Conservation (phyloP, 2,329 filamentous ascomycete species). For the Trichoderma citrinoviride region DNA sequence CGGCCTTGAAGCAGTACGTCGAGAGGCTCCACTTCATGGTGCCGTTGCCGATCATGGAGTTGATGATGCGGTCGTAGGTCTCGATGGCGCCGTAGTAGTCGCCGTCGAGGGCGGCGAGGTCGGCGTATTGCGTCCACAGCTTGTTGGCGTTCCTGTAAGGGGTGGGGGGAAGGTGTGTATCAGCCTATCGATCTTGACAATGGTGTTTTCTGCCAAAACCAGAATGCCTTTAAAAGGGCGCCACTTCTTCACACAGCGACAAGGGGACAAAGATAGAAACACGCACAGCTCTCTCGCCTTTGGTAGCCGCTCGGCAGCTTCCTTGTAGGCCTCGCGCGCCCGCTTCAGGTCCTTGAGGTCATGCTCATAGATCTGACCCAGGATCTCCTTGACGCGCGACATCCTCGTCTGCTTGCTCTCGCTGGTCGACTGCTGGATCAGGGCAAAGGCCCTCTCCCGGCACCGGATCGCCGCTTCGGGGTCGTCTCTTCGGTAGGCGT, state of each 20-base stretch:
- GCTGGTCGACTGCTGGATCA: slow-evolving; percentile 77
- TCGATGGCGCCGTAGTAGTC: slow-evolving; percentile 84
- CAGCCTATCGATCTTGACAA: not conserved
- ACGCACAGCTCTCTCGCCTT: slow-evolving; percentile 18
- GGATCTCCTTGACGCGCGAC: slow-evolving; percentile 83
- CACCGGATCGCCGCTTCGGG: slow-evolving; percentile 80
- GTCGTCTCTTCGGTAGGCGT: slow-evolving; percentile 84
- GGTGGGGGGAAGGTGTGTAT: not conserved
- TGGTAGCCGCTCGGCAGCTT: slow-evolving; percentile 77
- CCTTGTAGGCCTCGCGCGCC: slow-evolving; percentile 80
- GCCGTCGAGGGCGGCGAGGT: slow-evolving; percentile 74
- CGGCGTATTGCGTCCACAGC: slow-evolving; percentile 86
- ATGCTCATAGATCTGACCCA: slow-evolving; percentile 81
- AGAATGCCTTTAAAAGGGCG: too few species aligned
- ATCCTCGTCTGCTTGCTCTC: slow-evolving; percentile 91
- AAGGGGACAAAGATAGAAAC: not conserved
- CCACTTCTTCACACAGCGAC: not conserved
- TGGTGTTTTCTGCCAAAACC: too few species aligned
- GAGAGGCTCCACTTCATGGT: slow-evolving; percentile 93
- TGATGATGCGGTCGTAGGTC: slow-evolving; percentile 80
- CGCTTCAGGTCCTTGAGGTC: slow-evolving; percentile 75
- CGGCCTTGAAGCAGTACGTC: slow-evolving; percentile 92
- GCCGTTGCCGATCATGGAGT: slow-evolving; percentile 78
- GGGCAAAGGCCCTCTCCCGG: slow-evolving; percentile 59
- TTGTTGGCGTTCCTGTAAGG: slow-evolving; percentile 71